Conservation (phyloP, 2,329 filamentous ascomycete species). For the Neocatenulostroma microsporum region DNA sequence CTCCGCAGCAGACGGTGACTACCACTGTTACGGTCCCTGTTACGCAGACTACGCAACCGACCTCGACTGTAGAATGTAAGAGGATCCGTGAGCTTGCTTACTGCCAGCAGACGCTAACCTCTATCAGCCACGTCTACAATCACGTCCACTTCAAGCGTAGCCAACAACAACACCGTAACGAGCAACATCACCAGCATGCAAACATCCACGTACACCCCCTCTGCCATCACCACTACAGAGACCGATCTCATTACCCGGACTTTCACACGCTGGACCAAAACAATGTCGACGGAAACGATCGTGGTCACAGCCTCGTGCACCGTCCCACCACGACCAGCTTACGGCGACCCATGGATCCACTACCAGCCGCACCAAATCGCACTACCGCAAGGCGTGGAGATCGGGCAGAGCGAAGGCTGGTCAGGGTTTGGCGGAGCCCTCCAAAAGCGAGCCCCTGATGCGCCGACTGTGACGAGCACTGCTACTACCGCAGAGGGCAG, state of each 20-base stretch:
- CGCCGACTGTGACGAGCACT: conserved; percentile 1
- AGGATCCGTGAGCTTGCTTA: not conserved
- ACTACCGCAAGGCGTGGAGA: conserved; percentile 1
- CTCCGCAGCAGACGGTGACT: conserved; percentile 1
- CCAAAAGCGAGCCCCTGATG: conserved; percentile 2
- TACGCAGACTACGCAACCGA: not conserved
- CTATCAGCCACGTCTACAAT: conserved; percentile 1
- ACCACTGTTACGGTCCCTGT: not conserved
- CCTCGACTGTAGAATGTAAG: conserved; percentile 1
- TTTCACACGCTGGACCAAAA: conserved; percentile 3
- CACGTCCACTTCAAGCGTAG: not conserved
- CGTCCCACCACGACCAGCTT: not conserved
- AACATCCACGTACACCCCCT: not conserved
- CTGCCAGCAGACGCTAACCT: not conserved
- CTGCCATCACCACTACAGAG: not conserved
- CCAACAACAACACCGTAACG: not conserved
- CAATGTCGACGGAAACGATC: not conserved
- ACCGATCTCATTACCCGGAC: conserved; percentile 1
- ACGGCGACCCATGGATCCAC: not conserved
- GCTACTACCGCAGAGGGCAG: not conserved
- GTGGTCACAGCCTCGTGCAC: conserved; percentile 1
- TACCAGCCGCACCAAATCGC: not conserved
- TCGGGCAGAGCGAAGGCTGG: not conserved
- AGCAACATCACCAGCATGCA: not conserved
- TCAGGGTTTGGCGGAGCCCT: not conserved